Base-by-base conservation (phyloP, 2,329 filamentous ascomycete genomes). In the Colletotrichum liaoningense region DNA sequence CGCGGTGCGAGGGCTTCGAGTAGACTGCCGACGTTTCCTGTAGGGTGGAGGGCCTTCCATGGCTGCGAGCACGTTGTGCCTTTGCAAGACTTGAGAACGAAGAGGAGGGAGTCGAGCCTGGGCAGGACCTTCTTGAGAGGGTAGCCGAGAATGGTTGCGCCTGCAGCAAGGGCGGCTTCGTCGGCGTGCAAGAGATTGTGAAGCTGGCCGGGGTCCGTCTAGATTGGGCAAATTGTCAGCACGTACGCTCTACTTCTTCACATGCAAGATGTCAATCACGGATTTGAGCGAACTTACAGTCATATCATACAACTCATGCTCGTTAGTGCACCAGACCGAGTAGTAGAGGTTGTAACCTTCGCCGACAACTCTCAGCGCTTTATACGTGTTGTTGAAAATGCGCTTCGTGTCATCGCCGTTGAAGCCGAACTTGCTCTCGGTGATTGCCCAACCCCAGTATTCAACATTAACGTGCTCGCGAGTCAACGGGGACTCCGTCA, bases 31-130 rank as follows among this genome's bases (percentile, higher is more conserved):
- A 92, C 89, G 67, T 86, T 79, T 0, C 88, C 87, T 3, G 79
- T 81, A 0, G 89, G 88, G 75, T 91, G 89, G 12, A 92, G 81
- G 1, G 85, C 83, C 5, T 80, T 78, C 90, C 90, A 92, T 0
- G 90, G 90, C 38, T 84, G 80, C 5, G 85, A 80, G 77, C 90
- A 92, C 0, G 84, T 83, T 2, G 80, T 75, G 2, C 84, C 87
- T 77, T 88, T 87, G 82, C 90, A 92, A 1, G 88, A 88, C 81
- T 92, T 92, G 58, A 90, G 84, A 1, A 91, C 88, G 62, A 92
- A 83, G 12, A 92, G 82, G 0, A 92, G 83, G 1, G 89, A 83
- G 75, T 92, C 89, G 0, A 92, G 83, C 5, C 89, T 85, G n/a
- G 83, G 79, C n/a, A 86, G 77, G 2, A 90, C 81, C 67, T 85